Base-by-base conservation (phyloP, 345 rosid species). In the Citrus trifoliata region DNA sequence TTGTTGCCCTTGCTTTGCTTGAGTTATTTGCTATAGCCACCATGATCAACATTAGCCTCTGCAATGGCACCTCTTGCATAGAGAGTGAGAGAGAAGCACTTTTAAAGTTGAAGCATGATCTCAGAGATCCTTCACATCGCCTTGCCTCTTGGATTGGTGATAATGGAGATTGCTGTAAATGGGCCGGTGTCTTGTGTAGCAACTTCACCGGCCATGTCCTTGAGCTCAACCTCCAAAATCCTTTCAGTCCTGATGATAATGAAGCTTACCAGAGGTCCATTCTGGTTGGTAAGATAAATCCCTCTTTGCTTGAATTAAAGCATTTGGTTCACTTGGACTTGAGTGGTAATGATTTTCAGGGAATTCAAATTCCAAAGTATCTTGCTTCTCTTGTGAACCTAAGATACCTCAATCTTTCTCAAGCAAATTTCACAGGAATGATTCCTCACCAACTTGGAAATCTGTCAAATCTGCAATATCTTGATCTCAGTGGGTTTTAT, bases 391-490 rank as follows among this genome's bases (percentile, higher is more conserved):
- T 63, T 70, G 19, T 2, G 27, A 67, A 10, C 9, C 48, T 75
- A 21, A 75, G 71, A 32, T 67, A 74, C 74, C 83, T 86, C 21
- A 71, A 79, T 68, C 81, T 85, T 35, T 73, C 76, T 8, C 3
- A 6, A 8, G 37, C 76, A 24, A 51, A 74, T n/a, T 87, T 83
- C 51, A 51, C 12, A 1, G 87, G 83, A 37, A 2, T 9, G 75
- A 27, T 84, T 73, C 83, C 84, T 25, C 74, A 56, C 21, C 77
- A 79, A 61, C 79, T 84, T 0, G 86, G 83, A 6, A 82, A 80
- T 28, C 86, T 84, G 24, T 67, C 86, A 3, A 70, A 79, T 62
- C 35, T 84, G 18, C 78, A 30, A 2, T 78, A 16, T 21, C 83
- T 80, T 16, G 76, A 76, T 62, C 66, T 82, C 6, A 2, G 63